Conservation (phyloP, 805 yeast genomes). For the Clavispora vitiphila region DNA sequence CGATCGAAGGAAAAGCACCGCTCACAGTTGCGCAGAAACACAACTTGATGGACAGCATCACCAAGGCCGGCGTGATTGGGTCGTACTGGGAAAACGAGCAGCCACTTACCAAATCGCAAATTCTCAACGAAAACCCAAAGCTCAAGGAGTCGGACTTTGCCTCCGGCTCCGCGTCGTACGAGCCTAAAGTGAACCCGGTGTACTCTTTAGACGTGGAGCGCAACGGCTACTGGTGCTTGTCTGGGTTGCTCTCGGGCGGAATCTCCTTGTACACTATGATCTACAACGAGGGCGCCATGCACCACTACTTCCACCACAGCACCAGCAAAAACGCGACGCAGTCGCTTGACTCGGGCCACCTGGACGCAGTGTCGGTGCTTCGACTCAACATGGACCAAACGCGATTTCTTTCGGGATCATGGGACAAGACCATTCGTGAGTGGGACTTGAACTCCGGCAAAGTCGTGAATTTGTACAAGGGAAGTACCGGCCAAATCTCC, state of each 20-base stretch:
- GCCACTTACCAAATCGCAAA: conserved; percentile 51
- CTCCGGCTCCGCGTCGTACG: conserved; percentile 39
- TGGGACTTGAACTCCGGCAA: conserved; percentile 86
- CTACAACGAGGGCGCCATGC: conserved; percentile 74
- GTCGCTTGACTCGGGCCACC: conserved; percentile 44
- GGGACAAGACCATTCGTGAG: conserved; percentile 77
- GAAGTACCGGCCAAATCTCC: conserved; percentile 75
- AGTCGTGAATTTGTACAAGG: conserved; percentile 42
- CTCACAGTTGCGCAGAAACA: conserved; percentile 90
- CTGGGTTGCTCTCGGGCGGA: conserved; percentile 84
- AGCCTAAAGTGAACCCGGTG: conserved; percentile 75
- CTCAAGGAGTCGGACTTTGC: conserved; percentile 31
- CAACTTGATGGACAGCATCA: conserved; percentile 77
- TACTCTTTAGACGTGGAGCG: conserved; percentile 80
- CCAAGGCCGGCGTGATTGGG: conserved; percentile 74
- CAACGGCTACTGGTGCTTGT: conserved; percentile 76
- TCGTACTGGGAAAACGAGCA: conserved; percentile 97
- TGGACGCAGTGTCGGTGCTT: conserved; percentile 69
- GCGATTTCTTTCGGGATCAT: conserved; percentile 71
- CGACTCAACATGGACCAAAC: conserved; percentile 58
- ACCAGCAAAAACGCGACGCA: conserved; percentile 24
- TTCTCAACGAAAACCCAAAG: conserved; percentile 34
- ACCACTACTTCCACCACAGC: conserved; percentile 57
- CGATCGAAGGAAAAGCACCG: conserved; percentile 82
- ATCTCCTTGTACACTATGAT: conserved; percentile 79